These are phyloP conservation scores for Neospora caninum DNA, from an alignment of 169 alveolate genomes.

Conservation along the genomic window DNA sequence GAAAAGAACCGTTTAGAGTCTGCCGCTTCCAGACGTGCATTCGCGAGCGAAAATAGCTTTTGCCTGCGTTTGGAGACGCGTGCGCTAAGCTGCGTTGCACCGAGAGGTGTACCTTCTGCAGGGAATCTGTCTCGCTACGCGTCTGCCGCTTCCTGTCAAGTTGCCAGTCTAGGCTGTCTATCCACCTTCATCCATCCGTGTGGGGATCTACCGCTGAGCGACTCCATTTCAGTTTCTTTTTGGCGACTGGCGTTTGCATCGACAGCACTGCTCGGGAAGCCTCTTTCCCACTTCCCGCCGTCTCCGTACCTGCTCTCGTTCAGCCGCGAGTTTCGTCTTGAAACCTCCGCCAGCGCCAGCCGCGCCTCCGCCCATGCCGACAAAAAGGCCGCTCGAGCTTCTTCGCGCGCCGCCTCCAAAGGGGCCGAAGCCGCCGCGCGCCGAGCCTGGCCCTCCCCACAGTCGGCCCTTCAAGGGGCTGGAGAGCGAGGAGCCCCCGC, in stretches of 20 bases:
- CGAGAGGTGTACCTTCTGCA: too few species aligned
- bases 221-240: too few species aligned
- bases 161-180: too few species aligned
- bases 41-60: too few species aligned
- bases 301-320: background rate
- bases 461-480: background rate
- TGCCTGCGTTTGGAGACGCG: too few species aligned
- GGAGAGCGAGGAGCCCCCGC: background rate
- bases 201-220: too few species aligned
- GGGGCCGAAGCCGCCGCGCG: background rate
- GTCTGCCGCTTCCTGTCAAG: too few species aligned
- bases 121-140: too few species aligned
- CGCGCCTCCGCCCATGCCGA: background rate
- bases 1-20: background rate
- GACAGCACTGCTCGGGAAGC: too few species aligned
- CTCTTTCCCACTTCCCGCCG: background rate
- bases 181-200: too few species aligned
- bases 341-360: background rate
- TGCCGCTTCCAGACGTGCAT: background rate
- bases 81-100: too few species aligned
- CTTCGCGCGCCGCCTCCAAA: constrained; percentile 12
- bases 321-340: background rate
- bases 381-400: constrained; percentile 7
- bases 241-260: too few species aligned
- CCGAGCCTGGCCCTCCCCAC: background rate